These are phyloP conservation scores for Thuidium tamariscinum DNA, from an alignment of 225 moss, liverwort and hornwort genomes.

Conservation along the genomic window DNA sequence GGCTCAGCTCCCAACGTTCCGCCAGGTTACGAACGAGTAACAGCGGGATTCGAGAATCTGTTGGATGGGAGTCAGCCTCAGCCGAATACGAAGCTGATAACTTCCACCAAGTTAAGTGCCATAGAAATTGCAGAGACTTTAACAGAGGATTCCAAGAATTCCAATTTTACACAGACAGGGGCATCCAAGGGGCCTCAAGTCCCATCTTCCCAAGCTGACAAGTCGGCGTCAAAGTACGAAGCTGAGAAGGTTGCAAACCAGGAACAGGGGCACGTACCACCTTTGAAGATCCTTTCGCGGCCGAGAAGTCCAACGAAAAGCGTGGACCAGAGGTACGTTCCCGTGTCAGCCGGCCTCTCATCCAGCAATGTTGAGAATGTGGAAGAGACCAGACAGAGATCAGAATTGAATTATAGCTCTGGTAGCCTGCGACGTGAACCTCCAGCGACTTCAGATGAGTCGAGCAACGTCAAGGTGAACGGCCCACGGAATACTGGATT, in stretches of 20 bases:
- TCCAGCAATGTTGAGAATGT: slow-evolving; percentile 34
- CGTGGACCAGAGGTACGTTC: slow-evolving; percentile 64
- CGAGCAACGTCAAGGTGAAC: slow-evolving; percentile 8
- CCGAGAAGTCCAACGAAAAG: slow-evolving; percentile 58
- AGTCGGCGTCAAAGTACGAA: slow-evolving; percentile 11
- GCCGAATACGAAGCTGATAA: slow-evolving; percentile 29
- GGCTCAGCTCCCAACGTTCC: slow-evolving; percentile 35
- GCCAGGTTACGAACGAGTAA: slow-evolving; percentile 31
- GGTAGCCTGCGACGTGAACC: slow-evolving; percentile 16
- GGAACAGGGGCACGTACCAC: slow-evolving; percentile 30
- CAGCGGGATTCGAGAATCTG: slow-evolving; percentile 28
- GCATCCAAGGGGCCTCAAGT: slow-evolving; percentile 9
- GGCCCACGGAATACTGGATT: slow-evolving; percentile 12
- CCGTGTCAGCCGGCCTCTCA: slow-evolving; percentile 34
- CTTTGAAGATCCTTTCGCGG: slow-evolving; percentile 62
- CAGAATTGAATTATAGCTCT: slow-evolving; percentile 27
- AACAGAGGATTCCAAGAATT: slow-evolving; percentile 17
- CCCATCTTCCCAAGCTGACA: slow-evolving; percentile 11
- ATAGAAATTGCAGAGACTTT: slow-evolving; percentile 21
- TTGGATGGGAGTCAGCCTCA: slow-evolving; percentile 36
- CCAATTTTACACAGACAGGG: slow-evolving; percentile 11
- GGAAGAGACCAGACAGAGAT: slow-evolving; percentile 25
- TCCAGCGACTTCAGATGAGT: slow-evolving; percentile 12
- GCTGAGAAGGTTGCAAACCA: slow-evolving; percentile 11
- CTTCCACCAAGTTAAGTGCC: slow-evolving; percentile 18